Evolutionary conservation across 768 basidiomycete genomes (phyloP), one percentile per base, ranked within the genome.

Genomic region (Termitomyces eurrhizus): DNA sequence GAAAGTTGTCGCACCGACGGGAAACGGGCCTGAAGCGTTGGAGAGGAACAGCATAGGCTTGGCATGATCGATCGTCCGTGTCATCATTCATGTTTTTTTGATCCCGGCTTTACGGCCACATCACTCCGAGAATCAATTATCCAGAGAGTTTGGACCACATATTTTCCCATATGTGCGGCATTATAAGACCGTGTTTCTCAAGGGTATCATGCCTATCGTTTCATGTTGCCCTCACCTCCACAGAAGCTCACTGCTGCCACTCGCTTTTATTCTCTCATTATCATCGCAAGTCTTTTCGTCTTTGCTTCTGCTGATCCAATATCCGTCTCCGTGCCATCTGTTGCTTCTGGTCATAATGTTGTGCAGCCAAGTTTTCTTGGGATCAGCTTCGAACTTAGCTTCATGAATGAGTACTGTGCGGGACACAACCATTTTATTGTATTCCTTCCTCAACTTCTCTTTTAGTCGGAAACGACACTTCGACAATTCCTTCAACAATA

Each of bases 351-450:
- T 1, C 64, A 60, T 45, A 73, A 78, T 71, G 74, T 76, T 41
- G 81, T 84, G 4, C 69, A 74, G 50, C 70, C 76, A 8, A 86
- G 85, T 67, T 89, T 87, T 62, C 70, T 89, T 16, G 88, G 88
- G 9, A 81, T 88, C 67, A 83, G 81, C 52, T 75, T 88, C 62
- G 87, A 89, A 69, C 75, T 90, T 50, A 83, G 82, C 51, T 85
- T 85, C 62, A 77, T 87, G 60, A 77, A 83, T 65, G 74, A 80
- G 61, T 82, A 88, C 67, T 80, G 83, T 81, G 55, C 56, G 78
- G 72, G 49, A 21, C 16, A n/a, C 6, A 37, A 37, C 29, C 45
- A 53, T 32, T 26, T 55, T 37, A 7, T 63, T 33, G 59, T 24
- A 39, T 29, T 18, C 21, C 39, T 41, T 45, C 41, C 56, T 58